Percentiles rank a stretch among this genome's conserved stretches.
Conservation (phyloP, 768 basidiomycete species). For the Hypholoma fasciculare region DNA sequence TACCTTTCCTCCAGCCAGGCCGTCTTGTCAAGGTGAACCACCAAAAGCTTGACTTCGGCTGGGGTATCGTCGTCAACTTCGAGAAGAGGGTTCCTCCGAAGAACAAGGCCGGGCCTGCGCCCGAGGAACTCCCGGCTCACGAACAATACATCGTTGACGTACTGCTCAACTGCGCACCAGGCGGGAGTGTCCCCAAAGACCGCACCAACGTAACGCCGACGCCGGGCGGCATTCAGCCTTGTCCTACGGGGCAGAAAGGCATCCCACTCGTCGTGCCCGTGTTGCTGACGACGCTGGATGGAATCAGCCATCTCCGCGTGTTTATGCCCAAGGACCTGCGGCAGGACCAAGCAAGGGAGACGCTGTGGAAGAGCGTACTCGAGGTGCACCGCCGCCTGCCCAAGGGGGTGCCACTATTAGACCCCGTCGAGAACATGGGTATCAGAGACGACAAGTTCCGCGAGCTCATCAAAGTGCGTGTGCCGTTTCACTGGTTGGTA, state of each 20-base stretch:
- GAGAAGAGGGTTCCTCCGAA: constrained; percentile 86
- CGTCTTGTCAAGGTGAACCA: constrained; percentile 91
- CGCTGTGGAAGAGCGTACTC: constrained; percentile 84
- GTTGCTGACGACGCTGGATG: constrained; percentile 81
- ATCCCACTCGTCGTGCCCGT: constrained; percentile 87
- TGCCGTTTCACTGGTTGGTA: constrained; percentile 9
- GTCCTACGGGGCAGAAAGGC: constrained; percentile 69
- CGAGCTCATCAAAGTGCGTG: constrained; percentile 72
- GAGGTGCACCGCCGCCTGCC: constrained; percentile 94
- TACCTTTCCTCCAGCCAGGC: constrained; percentile 92
- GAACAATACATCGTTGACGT: constrained; percentile 95
- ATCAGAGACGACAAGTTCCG: constrained; percentile 95
- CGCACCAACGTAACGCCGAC: constrained; percentile 47
- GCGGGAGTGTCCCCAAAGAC: constrained; percentile 60
- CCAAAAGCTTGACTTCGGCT: constrained; percentile 88
- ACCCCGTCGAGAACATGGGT: constrained; percentile 93
- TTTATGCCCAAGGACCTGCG: constrained; percentile 90
- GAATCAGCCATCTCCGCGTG: constrained; percentile 84
- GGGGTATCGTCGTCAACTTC: constrained; percentile 94
- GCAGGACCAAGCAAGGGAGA: constrained; percentile 71
- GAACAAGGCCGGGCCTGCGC: constrained; percentile 59
- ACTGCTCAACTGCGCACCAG: constrained; percentile 75
- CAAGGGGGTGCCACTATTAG: constrained; percentile 72
- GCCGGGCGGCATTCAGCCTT: constrained; percentile 76
- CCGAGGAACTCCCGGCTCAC: constrained; percentile 76